A percentile compares a stretch with the other conserved stretches of the same genome.
Evolutionary conservation across 805 yeast genomes (phyloP).

Genomic region (Lachancea cidri): DNA sequence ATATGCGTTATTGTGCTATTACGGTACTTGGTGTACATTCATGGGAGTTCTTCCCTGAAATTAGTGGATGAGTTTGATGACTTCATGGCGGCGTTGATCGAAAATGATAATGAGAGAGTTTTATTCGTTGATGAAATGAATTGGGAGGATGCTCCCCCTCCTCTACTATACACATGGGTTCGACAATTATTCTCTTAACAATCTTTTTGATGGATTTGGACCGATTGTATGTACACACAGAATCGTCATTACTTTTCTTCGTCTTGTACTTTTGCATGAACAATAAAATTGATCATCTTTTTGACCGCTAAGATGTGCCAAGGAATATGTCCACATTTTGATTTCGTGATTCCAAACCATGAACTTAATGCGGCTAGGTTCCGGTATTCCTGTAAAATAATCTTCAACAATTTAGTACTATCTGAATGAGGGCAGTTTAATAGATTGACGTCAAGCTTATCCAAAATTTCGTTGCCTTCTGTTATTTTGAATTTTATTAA

Average conservation of each 20-base stretch:
- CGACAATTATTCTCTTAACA: not conserved
- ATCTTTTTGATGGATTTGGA: no score
- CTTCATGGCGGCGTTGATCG: not conserved
- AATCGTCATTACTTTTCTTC: not conserved
- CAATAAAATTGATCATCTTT: constrained; percentile 51
- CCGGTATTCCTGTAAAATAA: constrained; percentile 55
- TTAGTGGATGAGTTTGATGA: not conserved
- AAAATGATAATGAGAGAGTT: constrained; percentile 2
- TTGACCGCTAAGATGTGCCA: constrained; percentile 71
- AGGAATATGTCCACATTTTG: constrained; percentile 46
- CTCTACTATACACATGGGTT: constrained; percentile 4
- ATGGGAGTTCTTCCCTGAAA: not conserved
- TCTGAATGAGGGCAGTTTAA: constrained; percentile 70
- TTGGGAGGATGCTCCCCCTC: constrained; percentile 1
- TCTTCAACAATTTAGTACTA: constrained; percentile 49
- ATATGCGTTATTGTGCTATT: constrained; percentile 9
- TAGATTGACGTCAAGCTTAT: constrained; percentile 56
- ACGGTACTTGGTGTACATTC: constrained; percentile 6
- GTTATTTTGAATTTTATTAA: constrained; percentile 39
- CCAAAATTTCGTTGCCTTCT: constrained; percentile 25
- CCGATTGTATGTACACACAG: no score
- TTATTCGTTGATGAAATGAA: constrained; percentile 1
- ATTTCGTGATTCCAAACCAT: constrained; percentile 36
- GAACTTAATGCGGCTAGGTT: constrained; percentile 41
- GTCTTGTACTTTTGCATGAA: constrained; percentile 46